These are phyloP conservation scores for Blastobotrys americana DNA, from an alignment of 805 yeast genomes.

Conservation along the genomic window DNA sequence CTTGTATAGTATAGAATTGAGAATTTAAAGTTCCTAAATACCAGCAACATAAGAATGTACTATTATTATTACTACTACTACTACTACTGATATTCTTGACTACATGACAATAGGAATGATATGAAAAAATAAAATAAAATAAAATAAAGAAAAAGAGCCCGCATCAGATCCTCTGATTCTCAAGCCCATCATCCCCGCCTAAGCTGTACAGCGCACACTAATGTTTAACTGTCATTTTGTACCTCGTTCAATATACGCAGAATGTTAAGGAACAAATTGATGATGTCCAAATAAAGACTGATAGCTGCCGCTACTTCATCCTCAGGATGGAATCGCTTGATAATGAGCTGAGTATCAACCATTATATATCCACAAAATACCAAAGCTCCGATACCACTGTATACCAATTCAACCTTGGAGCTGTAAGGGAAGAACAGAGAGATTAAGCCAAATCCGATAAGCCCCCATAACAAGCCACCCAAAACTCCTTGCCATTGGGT, in stretches of 20 bases:
- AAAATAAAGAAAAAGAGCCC: too few species aligned
- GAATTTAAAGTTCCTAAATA: too few species aligned
- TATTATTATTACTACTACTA: too few species aligned
- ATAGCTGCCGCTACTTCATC: conserved; percentile 82
- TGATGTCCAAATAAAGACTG: conserved; percentile 68
- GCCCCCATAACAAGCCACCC: conserved; percentile 51
- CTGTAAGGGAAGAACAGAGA: conserved; percentile 57
- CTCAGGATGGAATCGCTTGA: conserved; percentile 69
- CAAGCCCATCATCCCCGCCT: too few species aligned
- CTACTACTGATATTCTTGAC: too few species aligned
- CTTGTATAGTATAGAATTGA: too few species aligned
- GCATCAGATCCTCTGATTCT: too few species aligned
- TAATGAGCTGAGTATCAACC: conserved; percentile 73
- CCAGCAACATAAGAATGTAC: too few species aligned
- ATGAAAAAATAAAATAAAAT: too few species aligned
- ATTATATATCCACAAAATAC: conserved; percentile 65
- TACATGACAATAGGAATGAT: too few species aligned
- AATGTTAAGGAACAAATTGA: conserved; percentile 72
- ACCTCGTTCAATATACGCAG: conserved; percentile 48
- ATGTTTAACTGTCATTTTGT: conserved; percentile 13
- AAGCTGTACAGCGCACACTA: too few species aligned
- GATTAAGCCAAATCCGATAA: conserved; percentile 68
- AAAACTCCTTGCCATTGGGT: conserved; percentile 57
- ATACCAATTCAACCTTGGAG: conserved; percentile 53
- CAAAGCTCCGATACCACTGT: conserved; percentile 67